A percentile compares a stretch with the other conserved stretches of the same genome.
phyloP scores from a whole-genome alignment of 2,329 filamentous ascomycete species.

The Fusarium algeriense region DNA sequence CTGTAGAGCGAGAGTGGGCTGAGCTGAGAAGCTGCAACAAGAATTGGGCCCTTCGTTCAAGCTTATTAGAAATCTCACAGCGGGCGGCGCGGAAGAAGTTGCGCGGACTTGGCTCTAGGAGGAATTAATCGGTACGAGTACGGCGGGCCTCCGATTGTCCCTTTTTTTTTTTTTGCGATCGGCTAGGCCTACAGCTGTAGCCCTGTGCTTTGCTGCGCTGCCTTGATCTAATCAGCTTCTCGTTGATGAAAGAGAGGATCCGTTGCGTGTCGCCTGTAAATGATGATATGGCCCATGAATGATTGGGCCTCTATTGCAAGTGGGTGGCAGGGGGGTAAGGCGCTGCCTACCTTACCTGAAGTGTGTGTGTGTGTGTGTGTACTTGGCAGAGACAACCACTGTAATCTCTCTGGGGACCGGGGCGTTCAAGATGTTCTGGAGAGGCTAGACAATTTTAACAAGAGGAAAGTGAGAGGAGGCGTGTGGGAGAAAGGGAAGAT shows the following conservation, averaged over 20 bases:
- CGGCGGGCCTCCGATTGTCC: constrained; percentile 27
- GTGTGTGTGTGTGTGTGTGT: constrained; percentile 16
- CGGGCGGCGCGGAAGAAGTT: constrained; percentile 45
- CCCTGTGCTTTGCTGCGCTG: constrained; percentile 1
- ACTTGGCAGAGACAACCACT: constrained; percentile 38
- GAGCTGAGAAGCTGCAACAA: constrained; percentile 41
- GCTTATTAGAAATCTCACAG: constrained; percentile 42
- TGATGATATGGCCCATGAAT: constrained; percentile 40
- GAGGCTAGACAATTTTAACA: constrained; percentile 33
- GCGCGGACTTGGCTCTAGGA: constrained; percentile 34
- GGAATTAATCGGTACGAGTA: constrained; percentile 17
- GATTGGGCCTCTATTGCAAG: constrained; percentile 38
- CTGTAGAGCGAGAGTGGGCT: constrained; percentile 37
- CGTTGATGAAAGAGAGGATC: constrained; percentile 38
- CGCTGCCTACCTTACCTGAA: constrained; percentile 38
- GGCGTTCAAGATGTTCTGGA: constrained; percentile 27
- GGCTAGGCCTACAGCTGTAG: neutral
- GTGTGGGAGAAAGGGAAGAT: constrained; percentile 37
- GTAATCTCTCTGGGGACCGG: constrained; percentile 37
- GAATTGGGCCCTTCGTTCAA: constrained; percentile 37
- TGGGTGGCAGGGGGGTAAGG: constrained; percentile 37
- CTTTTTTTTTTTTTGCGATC: constrained; percentile 11
- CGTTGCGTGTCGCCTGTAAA: constrained; percentile 36
- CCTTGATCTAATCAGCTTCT: constrained; percentile 42
- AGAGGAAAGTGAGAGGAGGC: constrained; percentile 34